Conservation (phyloP, 2,329 filamentous ascomycete species). For the Aureobasidium vineae region DNA sequence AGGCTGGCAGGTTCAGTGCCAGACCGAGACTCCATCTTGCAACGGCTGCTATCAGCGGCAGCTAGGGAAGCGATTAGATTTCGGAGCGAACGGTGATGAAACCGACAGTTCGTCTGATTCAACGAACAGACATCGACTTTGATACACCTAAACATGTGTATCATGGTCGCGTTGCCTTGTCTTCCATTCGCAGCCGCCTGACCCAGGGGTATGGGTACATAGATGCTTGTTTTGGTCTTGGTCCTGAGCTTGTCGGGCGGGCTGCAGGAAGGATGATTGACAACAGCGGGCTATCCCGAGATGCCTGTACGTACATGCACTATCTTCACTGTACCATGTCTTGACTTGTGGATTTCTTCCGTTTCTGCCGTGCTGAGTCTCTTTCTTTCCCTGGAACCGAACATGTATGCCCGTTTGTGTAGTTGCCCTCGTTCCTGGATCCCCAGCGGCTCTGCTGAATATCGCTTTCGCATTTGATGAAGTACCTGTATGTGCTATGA, state of each 20-base stretch:
- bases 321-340: background rate
- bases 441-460: background rate
- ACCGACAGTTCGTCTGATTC: background rate
- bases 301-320: background rate
- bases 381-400: conserved; percentile 3
- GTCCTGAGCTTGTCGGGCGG: background rate
- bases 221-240: conserved; percentile 10
- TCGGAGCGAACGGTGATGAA: background rate
- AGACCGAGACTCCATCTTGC: background rate
- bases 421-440: background rate
- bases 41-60: conserved; percentile 7
- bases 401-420: background rate
- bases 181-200: background rate
- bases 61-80: conserved; percentile 9
- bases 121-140: background rate
- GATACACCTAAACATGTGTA: background rate
- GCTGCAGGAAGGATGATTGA: background rate
- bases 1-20: background rate
- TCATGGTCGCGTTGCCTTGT: background rate
- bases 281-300: background rate
- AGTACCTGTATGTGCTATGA: background rate
- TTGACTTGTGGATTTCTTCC: conserved; percentile 4
- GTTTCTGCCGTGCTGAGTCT: background rate
- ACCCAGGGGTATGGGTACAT: background rate
- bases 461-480: background rate